These are phyloP conservation scores for Achlya hypogyna DNA, from an alignment of 352 stramenopile species.

Conservation along the genomic window DNA sequence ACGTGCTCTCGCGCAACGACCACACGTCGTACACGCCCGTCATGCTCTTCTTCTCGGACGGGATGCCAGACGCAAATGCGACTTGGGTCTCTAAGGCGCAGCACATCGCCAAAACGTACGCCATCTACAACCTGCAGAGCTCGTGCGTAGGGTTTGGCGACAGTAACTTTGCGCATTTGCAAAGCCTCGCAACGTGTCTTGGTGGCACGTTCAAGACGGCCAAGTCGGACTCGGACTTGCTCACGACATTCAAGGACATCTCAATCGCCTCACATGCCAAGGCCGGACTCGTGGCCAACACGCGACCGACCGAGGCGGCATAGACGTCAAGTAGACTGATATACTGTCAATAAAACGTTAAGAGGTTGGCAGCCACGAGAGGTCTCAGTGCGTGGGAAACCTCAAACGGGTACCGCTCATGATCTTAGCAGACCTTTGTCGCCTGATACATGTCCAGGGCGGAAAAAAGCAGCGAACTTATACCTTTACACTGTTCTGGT, in stretches of 20 bases:
- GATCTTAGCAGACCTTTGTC: too few relatives aligned
- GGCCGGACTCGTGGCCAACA: constrained; percentile 28
- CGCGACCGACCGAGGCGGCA: not conserved
- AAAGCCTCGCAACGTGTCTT: constrained; percentile 42
- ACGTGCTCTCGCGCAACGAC: constrained; percentile 57
- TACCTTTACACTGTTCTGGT: too few relatives aligned
- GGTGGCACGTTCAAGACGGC: constrained; percentile 51
- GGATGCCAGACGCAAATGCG: constrained; percentile 30
- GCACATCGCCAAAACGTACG: constrained; percentile 44
- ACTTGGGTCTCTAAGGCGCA: constrained; percentile 26
- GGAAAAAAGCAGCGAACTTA: too few relatives aligned
- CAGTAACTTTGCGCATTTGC: constrained; percentile 46
- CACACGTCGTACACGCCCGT: constrained; percentile 54
- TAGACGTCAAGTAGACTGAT: not conserved
- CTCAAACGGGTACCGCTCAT: too few relatives aligned
- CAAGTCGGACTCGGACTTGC: constrained; percentile 51
- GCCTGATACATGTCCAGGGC: too few relatives aligned
- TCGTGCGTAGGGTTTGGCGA: constrained; percentile 64
- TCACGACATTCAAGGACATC: constrained; percentile 62
- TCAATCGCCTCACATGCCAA: constrained; percentile 53
- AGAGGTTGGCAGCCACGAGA: too few relatives aligned
- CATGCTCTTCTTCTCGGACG: constrained; percentile 77
- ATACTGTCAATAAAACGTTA: too few relatives aligned
- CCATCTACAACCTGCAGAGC: constrained; percentile 44
- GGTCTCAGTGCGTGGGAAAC: too few relatives aligned